Evolutionary conservation across 768 basidiomycete genomes (phyloP).

Genomic region (Mycena rebaudengoi): DNA sequence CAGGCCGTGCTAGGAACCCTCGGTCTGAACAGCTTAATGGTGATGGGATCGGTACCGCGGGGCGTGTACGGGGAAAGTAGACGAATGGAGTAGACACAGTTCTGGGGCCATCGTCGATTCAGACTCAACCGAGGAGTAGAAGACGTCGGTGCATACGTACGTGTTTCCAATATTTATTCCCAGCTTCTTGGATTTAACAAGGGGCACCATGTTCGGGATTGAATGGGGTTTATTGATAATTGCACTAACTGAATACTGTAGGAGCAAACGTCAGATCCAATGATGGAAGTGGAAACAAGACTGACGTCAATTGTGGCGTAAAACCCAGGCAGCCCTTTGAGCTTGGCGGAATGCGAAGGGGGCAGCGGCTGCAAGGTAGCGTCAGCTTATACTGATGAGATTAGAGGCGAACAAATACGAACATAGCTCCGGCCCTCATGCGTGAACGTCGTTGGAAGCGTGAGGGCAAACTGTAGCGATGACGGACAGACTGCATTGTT

Average conservation of each 20-base stretch:
- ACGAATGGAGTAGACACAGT: conserved; percentile 66
- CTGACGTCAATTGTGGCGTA: conserved; percentile 64
- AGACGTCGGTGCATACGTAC: conserved; percentile 46
- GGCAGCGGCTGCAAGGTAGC: conserved; percentile 62
- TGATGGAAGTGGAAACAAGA: background rate
- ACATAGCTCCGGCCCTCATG: conserved; percentile 69
- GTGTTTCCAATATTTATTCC: conserved; percentile 60
- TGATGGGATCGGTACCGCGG: conserved; percentile 58
- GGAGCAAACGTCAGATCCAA: background rate
- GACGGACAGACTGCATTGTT: conserved; percentile 57
- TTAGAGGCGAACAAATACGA: conserved; percentile 33
- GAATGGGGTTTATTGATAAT: conserved; percentile 57
- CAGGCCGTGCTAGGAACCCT: conserved; percentile 53
- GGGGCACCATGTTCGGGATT: conserved; percentile 45
- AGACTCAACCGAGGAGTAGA: conserved; percentile 6
- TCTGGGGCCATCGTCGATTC: conserved; percentile 38
- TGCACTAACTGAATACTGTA: conserved; percentile 65
- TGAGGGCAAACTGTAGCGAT: conserved; percentile 60
- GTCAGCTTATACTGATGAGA: conserved; percentile 2
- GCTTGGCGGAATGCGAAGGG: conserved; percentile 72
- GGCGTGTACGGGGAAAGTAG: conserved; percentile 73
- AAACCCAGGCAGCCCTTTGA: conserved; percentile 79
- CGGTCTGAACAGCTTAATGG: conserved; percentile 45
- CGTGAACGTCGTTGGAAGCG: conserved; percentile 65
- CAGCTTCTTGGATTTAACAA: conserved; percentile 62